Evolutionary conservation across 2,329 filamentous ascomycete species (phyloP).

Genomic region (Ustulina deusta): DNA sequence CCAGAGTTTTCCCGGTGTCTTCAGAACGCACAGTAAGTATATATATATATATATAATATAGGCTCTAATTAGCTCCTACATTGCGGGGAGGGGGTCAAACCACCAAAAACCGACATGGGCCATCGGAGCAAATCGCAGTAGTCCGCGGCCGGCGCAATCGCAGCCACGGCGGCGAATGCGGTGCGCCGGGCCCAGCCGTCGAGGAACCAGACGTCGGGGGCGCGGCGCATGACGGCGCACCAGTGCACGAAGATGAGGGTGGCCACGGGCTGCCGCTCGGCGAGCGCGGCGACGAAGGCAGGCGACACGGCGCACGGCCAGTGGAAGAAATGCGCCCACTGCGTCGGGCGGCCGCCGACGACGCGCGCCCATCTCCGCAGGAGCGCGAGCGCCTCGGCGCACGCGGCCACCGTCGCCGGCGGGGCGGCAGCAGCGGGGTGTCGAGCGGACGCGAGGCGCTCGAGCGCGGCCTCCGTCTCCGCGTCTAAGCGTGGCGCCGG

Average conservation of each 20-base stretch:
- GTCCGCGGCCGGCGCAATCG: background rate
- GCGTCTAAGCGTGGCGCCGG: background rate
- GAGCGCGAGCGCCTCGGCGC: background rate
- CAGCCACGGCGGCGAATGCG: background rate
- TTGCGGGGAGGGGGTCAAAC: no score
- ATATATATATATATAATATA: no score
- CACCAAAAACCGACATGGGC: constrained; percentile 4
- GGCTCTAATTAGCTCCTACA: no score
- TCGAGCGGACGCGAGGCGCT: background rate
- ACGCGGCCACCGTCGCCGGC: background rate
- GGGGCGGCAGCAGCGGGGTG: background rate
- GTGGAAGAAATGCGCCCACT: constrained; percentile 9
- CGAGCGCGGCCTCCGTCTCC: background rate
- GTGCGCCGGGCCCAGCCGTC: constrained; percentile 12
- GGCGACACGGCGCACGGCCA: constrained; percentile 11
- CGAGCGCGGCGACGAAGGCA: background rate
- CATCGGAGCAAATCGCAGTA: background rate
- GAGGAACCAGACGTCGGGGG: constrained; percentile 3
- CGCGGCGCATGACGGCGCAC: constrained; percentile 6
- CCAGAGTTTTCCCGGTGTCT: no score
- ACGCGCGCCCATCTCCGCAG: background rate
- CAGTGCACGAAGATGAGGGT: constrained; percentile 7
- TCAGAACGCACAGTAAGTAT: no score
- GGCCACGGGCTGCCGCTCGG: background rate
- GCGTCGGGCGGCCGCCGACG: background rate